Percentiles rank a stretch among this genome's conserved stretches.
These are phyloP conservation scores for Cadophora gregata DNA, from an alignment of 2,329 filamentous ascomycete species.

Conservation along the genomic window DNA sequence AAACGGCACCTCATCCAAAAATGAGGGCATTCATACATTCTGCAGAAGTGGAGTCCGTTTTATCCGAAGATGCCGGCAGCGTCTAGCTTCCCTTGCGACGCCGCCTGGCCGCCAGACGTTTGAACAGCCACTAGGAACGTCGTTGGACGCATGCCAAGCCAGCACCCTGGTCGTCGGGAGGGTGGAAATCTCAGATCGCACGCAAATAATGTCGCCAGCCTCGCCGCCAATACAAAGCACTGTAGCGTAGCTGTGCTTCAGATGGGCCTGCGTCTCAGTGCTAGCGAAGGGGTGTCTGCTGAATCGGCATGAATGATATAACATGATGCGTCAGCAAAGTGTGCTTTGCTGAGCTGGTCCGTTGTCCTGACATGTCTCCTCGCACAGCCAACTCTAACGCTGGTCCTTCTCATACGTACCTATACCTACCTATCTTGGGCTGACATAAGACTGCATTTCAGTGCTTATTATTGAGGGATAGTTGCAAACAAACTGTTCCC, in stretches of 20 bases:
- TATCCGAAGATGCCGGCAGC: conserved; percentile 6
- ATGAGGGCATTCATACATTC: conserved; percentile 12
- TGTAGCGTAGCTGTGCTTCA: not conserved
- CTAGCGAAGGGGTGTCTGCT: too few species aligned
- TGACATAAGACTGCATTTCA: conserved; percentile 6
- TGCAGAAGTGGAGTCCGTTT: not conserved
- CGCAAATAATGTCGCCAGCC: not conserved
- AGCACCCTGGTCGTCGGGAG: not conserved
- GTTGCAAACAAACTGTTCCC: not conserved
- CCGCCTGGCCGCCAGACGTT: conserved; percentile 2
- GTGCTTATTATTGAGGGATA: not conserved
- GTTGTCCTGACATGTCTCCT: not conserved
- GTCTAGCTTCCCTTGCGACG: not conserved
- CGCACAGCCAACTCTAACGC: not conserved
- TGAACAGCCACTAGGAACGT: not conserved
- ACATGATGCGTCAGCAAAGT: not conserved
- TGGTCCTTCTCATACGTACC: not conserved
- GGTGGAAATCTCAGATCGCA: not conserved
- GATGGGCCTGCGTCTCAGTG: too few species aligned
- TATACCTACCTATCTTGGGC: too few species aligned
- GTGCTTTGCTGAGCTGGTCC: not conserved
- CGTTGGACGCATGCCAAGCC: not conserved
- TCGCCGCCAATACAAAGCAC: not conserved
- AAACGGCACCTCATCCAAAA: not conserved
- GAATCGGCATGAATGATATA: not conserved